A percentile compares a stretch with the other conserved stretches of the same genome.
These are phyloP conservation scores for Teunomyces pallodes DNA, from an alignment of 805 yeast species.

Conservation along the genomic window DNA sequence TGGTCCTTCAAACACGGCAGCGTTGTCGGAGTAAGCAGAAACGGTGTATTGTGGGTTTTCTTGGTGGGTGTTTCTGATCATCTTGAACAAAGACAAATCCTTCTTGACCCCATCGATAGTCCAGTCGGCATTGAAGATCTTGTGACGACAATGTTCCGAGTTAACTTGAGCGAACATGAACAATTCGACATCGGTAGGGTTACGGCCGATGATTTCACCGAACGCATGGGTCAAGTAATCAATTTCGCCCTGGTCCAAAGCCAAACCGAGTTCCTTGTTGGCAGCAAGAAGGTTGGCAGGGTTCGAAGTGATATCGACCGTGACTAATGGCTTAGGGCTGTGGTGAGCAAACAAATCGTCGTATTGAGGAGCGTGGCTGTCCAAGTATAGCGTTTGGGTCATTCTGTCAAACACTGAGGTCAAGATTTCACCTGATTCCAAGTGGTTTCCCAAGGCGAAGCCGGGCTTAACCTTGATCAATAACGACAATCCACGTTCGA, in stretches of 20 bases:
- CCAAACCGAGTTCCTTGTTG: constrained; percentile 82
- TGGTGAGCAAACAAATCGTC: constrained; percentile 77
- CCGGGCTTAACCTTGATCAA: constrained; percentile 70
- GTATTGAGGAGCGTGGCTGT: constrained; percentile 59
- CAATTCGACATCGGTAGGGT: constrained; percentile 96
- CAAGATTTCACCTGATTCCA: constrained; percentile 52
- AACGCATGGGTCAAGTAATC: constrained; percentile 83
- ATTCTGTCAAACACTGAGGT: constrained; percentile 85
- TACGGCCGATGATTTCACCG: constrained; percentile 69
- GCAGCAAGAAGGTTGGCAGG: constrained; percentile 67
- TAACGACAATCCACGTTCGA: constrained; percentile 87
- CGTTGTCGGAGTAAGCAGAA: constrained; percentile 95
- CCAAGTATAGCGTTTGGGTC: constrained; percentile 72
- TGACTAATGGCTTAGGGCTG: constrained; percentile 77
- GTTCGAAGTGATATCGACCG: constrained; percentile 59
- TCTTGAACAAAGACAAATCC: constrained; percentile 76
- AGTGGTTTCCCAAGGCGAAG: constrained; percentile 58
- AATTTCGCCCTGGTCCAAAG: constrained; percentile 92
- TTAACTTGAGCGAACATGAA: constrained; percentile 99
- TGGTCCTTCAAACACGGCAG: constrained; percentile 90
- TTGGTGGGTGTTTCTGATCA: constrained; percentile 93
- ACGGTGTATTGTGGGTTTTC: constrained; percentile 78
- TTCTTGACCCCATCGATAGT: constrained; percentile 80
- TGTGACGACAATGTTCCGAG: constrained; percentile 99
- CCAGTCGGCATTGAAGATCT: constrained; percentile 98